Base-by-base conservation (phyloP, 2,329 filamentous ascomycete genomes). In the Colletotrichum nymphaeae region DNA sequence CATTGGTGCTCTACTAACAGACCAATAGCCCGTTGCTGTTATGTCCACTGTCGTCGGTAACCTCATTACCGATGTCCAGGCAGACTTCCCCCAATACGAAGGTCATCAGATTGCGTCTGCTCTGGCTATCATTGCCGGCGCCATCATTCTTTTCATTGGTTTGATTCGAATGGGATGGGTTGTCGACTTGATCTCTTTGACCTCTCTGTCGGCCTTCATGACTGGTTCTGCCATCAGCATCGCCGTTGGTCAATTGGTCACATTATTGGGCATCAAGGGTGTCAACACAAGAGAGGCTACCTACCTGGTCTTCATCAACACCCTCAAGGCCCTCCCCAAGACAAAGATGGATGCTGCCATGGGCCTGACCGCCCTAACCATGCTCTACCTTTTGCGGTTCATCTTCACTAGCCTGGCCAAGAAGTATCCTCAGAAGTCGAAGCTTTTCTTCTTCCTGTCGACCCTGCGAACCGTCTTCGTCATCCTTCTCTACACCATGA, bases 161-260 rank as follows among this genome's bases (percentile, higher is more conserved):
- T 85, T 98, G 3, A 85, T 94, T 56, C 92, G 95, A 59, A 89
- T 92, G 49, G 96, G 97, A 6, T 97, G 95, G 91, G 92, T 98
- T 63, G 95, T 98, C 60, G 95, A 98, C 76, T 90, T 98, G 78
- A 98, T 98, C 78, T 94, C 97, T 1, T 90, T 98, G 69, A 92
- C 95, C 1, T 94, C 95, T 0, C 94, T 98, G 67, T 95, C 94
- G 0, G 95, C 97, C 3, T 98, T 98, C 86, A 98, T 98, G 94
- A 98, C 97, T 0, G 96, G 96, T 2, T 98, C 96, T 5, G 95
- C 96, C 67, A 89, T 99, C 82, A 97, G 90, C 78, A 98, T 99
- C 79, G 92, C 90, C 19, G 89, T 91, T 28, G 95, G 97, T 42
- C 97, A 99, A 82, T 88, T 98, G 5, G 93, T 94, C 1, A 88